phyloP scores from a whole-genome alignment of 1,139 yeast genomes.

The Yamadazyma trypodendri region DNA sequence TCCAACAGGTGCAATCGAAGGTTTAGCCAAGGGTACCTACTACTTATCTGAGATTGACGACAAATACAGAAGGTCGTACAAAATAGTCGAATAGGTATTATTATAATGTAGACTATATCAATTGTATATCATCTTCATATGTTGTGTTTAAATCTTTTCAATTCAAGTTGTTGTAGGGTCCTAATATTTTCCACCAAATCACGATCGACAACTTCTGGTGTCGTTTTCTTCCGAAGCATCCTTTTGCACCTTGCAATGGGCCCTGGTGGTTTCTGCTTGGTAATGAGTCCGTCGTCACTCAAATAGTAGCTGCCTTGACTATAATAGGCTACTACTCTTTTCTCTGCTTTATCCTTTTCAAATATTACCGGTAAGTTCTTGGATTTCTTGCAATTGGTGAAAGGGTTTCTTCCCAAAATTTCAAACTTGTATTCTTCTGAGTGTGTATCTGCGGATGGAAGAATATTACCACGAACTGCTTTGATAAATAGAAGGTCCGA shows the following conservation, averaged over 20 bases:
- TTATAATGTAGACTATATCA: not conserved
- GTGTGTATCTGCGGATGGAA: not conserved
- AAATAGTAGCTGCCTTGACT: constrained; percentile 9
- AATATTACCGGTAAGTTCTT: not conserved
- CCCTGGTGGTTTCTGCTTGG: not conserved
- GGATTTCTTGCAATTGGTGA: not conserved
- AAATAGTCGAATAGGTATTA: constrained; percentile 10
- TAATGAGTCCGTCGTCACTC: constrained; percentile 9
- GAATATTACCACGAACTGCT: not conserved
- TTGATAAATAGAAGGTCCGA: not conserved
- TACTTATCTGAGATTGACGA: constrained; percentile 85
- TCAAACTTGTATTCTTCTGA: not conserved
- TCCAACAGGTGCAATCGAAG: constrained; percentile 78
- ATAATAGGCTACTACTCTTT: not conserved
- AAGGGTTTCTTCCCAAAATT: not conserved
- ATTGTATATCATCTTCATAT: not conserved
- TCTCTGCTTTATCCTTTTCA: not conserved
- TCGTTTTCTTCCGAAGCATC: constrained; percentile 2
- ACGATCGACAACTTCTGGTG: not conserved
- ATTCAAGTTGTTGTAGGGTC: constrained; percentile 2
- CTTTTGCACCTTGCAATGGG: not conserved
- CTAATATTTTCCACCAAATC: not conserved
- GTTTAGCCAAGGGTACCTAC: constrained; percentile 73
- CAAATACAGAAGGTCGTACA: constrained; percentile 67
- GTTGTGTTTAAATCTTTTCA: constrained; percentile 4